A percentile compares a stretch with the other conserved stretches of the same genome.
Evolutionary conservation across 495 filamentous ascomycete genomes (phyloP).

Genomic region (Arthonia radiata): DNA sequence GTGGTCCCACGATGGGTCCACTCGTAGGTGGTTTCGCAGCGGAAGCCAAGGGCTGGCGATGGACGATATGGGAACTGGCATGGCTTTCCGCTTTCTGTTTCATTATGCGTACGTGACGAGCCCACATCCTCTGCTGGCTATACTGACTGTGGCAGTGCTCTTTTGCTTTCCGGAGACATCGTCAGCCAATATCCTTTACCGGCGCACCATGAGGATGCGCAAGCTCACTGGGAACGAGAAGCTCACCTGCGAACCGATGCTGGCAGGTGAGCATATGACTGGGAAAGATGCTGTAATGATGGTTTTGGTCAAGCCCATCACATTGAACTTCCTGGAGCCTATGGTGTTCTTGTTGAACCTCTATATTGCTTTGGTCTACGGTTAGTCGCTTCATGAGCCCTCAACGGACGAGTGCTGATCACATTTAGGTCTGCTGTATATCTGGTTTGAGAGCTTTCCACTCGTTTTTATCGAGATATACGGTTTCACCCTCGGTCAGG

Average conservation of each 20-base stretch:
- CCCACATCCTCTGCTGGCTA: too few species aligned
- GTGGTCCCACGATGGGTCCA: conserved; percentile 20
- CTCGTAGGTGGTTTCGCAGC: conserved; percentile 55
- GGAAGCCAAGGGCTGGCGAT: conserved; percentile 61
- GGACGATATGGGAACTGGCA: conserved; percentile 54
- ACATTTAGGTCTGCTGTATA: conserved; percentile 57
- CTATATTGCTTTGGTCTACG: conserved; percentile 41
- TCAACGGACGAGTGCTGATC: too few species aligned
- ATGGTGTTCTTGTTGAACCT: conserved; percentile 67
- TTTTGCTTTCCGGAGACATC: conserved; percentile 61
- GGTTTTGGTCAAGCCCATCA: conserved; percentile 42
- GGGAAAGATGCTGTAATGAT: conserved; percentile 15
- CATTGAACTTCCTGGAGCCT: conserved; percentile 58
- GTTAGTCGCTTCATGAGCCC: conserved; percentile 5
- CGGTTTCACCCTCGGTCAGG: conserved; percentile 33
- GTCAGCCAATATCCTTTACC: conserved; percentile 42
- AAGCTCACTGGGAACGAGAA: conserved; percentile 50
- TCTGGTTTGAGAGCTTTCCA: conserved; percentile 69
- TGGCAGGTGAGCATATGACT: conserved; percentile 36
- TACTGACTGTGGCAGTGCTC: too few species aligned
- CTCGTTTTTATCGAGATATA: conserved; percentile 52
- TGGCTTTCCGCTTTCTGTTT: conserved; percentile 24
- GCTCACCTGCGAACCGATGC: conserved; percentile 22
- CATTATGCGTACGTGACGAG: too few species aligned
- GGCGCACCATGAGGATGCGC: conserved; percentile 38